Conservation (phyloP, 257 asterid species). For the Petunia axillaris region DNA sequence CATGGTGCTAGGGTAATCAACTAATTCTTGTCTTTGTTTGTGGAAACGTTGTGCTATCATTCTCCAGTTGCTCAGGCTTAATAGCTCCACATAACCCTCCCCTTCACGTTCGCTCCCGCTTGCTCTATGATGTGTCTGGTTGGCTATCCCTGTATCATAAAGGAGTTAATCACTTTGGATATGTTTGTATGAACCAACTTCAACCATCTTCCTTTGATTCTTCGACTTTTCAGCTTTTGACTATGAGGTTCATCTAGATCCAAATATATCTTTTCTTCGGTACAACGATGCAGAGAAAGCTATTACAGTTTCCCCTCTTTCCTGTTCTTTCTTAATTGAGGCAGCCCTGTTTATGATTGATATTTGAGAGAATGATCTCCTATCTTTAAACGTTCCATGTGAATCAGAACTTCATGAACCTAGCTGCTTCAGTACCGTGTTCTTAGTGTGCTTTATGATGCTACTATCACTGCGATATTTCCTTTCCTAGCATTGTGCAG, state of each 20-base stretch:
- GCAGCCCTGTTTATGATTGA: background rate
- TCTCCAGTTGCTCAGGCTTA: background rate
- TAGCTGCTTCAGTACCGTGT: background rate
- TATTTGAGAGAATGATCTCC: background rate
- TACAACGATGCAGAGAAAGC: background rate
- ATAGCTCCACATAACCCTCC: background rate
- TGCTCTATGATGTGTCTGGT: background rate
- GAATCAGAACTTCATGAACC: constrained; percentile 4
- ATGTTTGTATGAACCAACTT: background rate
- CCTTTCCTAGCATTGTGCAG: constrained; percentile 14
- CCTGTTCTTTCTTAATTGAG: constrained; percentile 2
- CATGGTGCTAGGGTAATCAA: background rate
- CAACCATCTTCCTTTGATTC: background rate
- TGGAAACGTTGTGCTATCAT: background rate
- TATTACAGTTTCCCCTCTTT: background rate
- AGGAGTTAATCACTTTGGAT: background rate
- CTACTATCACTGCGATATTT: background rate
- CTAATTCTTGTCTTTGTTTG: background rate
- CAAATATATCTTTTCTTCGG: background rate
- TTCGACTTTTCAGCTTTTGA: background rate
- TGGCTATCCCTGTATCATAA: background rate
- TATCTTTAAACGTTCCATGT: background rate
- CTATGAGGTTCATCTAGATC: constrained; percentile 12
- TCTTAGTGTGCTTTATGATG: background rate
- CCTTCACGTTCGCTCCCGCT: background rate